Percentiles rank a stretch among this genome's conserved stretches.
These are phyloP conservation scores for Phlyctochytrium planicorne DNA, from an alignment of 192 early-diverging fungal species.

Conservation along the genomic window DNA sequence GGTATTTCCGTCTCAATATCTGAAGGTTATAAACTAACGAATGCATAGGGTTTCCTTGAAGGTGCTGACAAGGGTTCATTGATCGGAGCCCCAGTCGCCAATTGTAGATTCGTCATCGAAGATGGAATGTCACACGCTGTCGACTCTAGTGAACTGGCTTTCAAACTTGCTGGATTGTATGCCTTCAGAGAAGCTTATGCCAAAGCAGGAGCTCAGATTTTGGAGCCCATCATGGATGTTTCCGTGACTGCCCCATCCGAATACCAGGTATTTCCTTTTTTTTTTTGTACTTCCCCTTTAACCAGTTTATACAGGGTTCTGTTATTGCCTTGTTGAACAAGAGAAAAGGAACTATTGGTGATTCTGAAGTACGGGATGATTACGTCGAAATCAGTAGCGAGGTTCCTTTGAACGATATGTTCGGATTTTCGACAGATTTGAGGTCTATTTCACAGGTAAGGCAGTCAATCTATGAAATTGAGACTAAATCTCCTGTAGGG, in stretches of 20 bases:
- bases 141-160: slow-evolving; percentile 95
- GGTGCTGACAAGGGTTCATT: slow-evolving; percentile 85
- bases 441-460: slow-evolving; percentile 68
- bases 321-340: slow-evolving; percentile 94
- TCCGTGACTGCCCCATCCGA: slow-evolving; percentile 85
- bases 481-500: slow-evolving; percentile 52
- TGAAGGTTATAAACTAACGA: background rate
- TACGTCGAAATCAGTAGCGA: slow-evolving; percentile 83
- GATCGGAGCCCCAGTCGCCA: slow-evolving; percentile 87
- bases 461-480: background rate
- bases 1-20: slow-evolving; percentile 19
- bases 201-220: slow-evolving; percentile 76
- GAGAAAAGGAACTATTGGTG: slow-evolving; percentile 92
- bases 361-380: slow-evolving; percentile 90
- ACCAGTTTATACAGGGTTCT: slow-evolving; percentile 60
- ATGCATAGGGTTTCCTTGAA: slow-evolving; percentile 73
- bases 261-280: slow-evolving; percentile 61
- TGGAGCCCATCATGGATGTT: slow-evolving; percentile 98
- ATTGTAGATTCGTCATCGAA: slow-evolving; percentile 82
- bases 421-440: slow-evolving; percentile 96
- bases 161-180: slow-evolving; percentile 80
- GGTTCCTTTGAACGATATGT: slow-evolving; percentile 98
- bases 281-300: background rate
- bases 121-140: slow-evolving; percentile 92
- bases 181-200: slow-evolving; percentile 91